phyloP scores from a whole-genome alignment of 2,329 filamentous ascomycete species.

The Hypoxylon sp. region DNA sequence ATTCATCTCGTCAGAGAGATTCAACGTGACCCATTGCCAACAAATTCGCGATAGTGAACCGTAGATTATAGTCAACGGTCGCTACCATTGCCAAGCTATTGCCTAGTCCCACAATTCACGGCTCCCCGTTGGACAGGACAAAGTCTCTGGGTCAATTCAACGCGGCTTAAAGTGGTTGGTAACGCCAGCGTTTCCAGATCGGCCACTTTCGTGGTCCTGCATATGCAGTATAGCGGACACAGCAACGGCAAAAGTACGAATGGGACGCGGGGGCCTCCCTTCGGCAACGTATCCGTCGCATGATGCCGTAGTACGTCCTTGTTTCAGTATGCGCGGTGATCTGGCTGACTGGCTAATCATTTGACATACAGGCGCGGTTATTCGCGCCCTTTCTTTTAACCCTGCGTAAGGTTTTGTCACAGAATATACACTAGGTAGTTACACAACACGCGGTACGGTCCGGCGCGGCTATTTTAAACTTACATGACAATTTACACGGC shows the following conservation, averaged over 20 bases:
- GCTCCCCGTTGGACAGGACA: conserved; percentile 22
- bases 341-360: conserved; percentile 22
- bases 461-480: conserved; percentile 24
- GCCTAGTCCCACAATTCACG: conserved; percentile 28
- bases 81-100: conserved; percentile 18
- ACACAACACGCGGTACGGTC: conserved; percentile 29
- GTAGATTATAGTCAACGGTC: conserved; percentile 14
- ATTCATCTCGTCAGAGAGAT: conserved; percentile 14
- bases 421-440: conserved; percentile 12
- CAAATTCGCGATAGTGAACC: conserved; percentile 14
- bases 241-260: conserved; percentile 14
- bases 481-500: conserved; percentile 5
- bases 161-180: conserved; percentile 24
- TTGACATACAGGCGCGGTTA: conserved; percentile 25
- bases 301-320: conserved; percentile 19
- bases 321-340: conserved; percentile 34
- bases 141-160: conserved; percentile 8
- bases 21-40: conserved; percentile 9
- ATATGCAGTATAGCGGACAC: conserved; percentile 31
- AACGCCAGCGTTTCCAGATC: conserved; percentile 23
- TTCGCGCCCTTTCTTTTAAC: conserved; percentile 7
- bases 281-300: conserved; percentile 28
- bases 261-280: conserved; percentile 34
- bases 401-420: conserved; percentile 6
- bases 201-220: conserved; percentile 30